phyloP scores from a whole-genome alignment of 345 rosid genomes.

The Anacardium occidentale region DNA sequence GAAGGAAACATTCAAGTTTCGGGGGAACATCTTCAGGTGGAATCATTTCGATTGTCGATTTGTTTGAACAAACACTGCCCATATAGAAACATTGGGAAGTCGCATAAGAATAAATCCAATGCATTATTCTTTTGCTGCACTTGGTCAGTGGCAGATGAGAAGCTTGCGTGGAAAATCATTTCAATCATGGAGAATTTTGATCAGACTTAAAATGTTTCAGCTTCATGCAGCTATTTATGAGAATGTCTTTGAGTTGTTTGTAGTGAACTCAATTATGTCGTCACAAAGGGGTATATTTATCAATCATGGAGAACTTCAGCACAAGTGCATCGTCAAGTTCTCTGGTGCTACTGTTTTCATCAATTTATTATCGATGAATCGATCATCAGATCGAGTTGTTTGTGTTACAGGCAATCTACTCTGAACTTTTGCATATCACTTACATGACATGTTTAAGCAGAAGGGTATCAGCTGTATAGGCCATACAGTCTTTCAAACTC shows the following conservation, averaged over 20 bases:
- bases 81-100: conserved; percentile 28
- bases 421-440: no score
- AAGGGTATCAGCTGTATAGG: no score
- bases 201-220: conserved; percentile 5
- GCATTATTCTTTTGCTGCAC: conserved; percentile 63
- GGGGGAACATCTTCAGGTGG: conserved; percentile 51
- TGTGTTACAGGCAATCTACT: no score
- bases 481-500: no score
- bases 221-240: background rate
- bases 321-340: no score
- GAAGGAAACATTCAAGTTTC: conserved; percentile 39
- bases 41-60: conserved; percentile 46
- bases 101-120: background rate
- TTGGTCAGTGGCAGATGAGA: conserved; percentile 68
- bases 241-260: background rate
- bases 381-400: no score
- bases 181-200: conserved; percentile 32
- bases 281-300: no score
- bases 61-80: conserved; percentile 59
- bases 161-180: conserved; percentile 72
- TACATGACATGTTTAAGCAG: no score
- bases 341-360: no score
- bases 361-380: no score
- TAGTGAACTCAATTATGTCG: background rate
- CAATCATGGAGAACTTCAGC: no score